These are phyloP conservation scores for Beauveria sp. DNA, from an alignment of 2,329 filamentous ascomycete species.

Conservation along the genomic window DNA sequence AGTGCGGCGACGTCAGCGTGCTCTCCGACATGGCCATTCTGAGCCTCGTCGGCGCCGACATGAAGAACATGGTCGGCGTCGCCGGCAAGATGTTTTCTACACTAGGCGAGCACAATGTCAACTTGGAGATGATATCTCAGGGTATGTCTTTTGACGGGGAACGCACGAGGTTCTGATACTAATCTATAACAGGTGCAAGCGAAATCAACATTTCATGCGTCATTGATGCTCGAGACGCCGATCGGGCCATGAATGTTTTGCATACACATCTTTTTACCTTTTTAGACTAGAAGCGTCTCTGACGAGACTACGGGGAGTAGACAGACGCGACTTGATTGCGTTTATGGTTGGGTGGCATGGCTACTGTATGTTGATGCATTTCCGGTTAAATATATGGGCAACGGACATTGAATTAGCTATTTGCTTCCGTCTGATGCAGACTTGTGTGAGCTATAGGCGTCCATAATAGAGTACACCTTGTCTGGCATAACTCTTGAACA, in stretches of 20 bases:
- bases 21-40: slow-evolving; percentile 91
- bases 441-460: neutral
- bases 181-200: slow-evolving; percentile 62
- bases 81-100: slow-evolving; percentile 93
- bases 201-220: slow-evolving; percentile 99
- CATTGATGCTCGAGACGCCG: slow-evolving; percentile 84
- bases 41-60: slow-evolving; percentile 86
- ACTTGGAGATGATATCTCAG: slow-evolving; percentile 99
- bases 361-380: neutral
- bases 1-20: slow-evolving; percentile 85
- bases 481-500: too few species aligned
- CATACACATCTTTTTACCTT: slow-evolving; percentile 97
- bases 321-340: neutral
- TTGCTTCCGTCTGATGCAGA: neutral
- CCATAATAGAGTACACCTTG: too few species aligned
- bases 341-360: neutral
- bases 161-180: neutral
- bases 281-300: slow-evolving; percentile 52
- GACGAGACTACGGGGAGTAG: neutral
- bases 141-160: slow-evolving; percentile 46
- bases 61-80: slow-evolving; percentile 97
- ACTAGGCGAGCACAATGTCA: slow-evolving; percentile 85
- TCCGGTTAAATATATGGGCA: neutral
- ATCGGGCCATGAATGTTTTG: slow-evolving; percentile 88
- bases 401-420: neutral